These are phyloP conservation scores for Sordaria brevicollis DNA, from an alignment of 495 filamentous ascomycete species.

Conservation along the genomic window DNA sequence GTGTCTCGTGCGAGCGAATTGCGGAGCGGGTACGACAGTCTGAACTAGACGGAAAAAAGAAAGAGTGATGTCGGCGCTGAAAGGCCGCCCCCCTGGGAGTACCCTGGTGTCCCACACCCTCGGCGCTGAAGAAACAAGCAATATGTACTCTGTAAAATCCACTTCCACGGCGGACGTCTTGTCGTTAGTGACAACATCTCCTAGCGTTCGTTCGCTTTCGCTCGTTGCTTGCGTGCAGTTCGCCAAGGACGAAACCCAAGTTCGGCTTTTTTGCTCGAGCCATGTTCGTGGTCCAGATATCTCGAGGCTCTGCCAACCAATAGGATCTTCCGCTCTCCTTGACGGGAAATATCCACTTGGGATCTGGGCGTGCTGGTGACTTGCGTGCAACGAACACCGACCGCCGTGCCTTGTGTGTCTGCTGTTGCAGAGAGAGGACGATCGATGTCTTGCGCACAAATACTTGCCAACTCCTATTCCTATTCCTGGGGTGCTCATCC, in stretches of 20 bases:
- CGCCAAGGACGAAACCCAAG: not conserved
- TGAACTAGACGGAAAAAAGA: not conserved
- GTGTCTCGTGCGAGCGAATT: not conserved
- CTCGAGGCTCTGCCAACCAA: not conserved
- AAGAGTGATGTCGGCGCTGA: not conserved
- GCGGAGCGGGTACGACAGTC: not conserved
- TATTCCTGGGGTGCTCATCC: not conserved
- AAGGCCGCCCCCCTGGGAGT: not conserved
- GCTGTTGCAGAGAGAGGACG: not conserved
- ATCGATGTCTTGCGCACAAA: not conserved
- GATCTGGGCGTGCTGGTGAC: not conserved
- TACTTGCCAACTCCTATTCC: not conserved
- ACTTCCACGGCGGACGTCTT: not conserved
- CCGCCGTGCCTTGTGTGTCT: not conserved
- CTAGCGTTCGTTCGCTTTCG: not conserved
- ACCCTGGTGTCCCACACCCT: not conserved
- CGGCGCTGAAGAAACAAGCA: not conserved
- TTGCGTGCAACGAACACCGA: not conserved
- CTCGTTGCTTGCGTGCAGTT: not conserved
- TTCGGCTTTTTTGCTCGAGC: not conserved
- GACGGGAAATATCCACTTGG: not conserved
- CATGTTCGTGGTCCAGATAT: not conserved
- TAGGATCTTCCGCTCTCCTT: not conserved
- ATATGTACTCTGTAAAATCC: not conserved
- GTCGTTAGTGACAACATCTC: not conserved